A percentile compares a stretch with the other conserved stretches of the same genome.
Evolutionary conservation across 495 filamentous ascomycete genomes (phyloP).

Genomic region (Aspergillus affinis): DNA sequence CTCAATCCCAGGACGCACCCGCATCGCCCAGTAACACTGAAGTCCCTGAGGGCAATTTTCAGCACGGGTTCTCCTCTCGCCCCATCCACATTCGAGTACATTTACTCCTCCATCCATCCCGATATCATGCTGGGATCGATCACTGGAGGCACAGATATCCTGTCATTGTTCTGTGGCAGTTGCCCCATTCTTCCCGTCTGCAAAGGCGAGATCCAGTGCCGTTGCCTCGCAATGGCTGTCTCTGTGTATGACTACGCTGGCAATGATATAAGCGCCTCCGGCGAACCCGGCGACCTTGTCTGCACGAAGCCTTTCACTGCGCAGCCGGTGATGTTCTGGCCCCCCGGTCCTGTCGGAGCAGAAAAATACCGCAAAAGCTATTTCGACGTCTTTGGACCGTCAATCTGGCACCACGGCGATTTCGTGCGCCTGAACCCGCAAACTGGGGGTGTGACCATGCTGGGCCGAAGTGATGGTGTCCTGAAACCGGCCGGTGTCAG

Average conservation of each 20-base stretch:
- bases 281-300: constrained; percentile 84
- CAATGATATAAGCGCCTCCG: constrained; percentile 49
- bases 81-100: constrained; percentile 87
- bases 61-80: constrained; percentile 90
- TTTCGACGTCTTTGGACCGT: constrained; percentile 72
- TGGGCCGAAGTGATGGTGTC: constrained; percentile 87
- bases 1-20: constrained; percentile 60
- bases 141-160: constrained; percentile 89
- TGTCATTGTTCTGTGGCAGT: constrained; percentile 87
- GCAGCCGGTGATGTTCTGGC: constrained; percentile 86
- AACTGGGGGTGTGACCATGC: constrained; percentile 79
- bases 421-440: constrained; percentile 74
- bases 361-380: constrained; percentile 79
- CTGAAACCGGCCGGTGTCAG: constrained; percentile 84
- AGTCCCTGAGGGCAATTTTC: constrained; percentile 73
- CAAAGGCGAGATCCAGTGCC: constrained; percentile 85
- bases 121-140: constrained; percentile 79
- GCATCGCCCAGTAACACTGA: constrained; percentile 50
- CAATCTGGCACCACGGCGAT: constrained; percentile 93
- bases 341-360: constrained; percentile 60
- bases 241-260: constrained; percentile 67
- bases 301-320: constrained; percentile 85
- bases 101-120: constrained; percentile 76
- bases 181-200: constrained; percentile 85
- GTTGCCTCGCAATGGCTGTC: constrained; percentile 89